Evolutionary conservation across 2,329 filamentous ascomycete genomes (phyloP).

Genomic region (Nectriaceae sp.): DNA sequence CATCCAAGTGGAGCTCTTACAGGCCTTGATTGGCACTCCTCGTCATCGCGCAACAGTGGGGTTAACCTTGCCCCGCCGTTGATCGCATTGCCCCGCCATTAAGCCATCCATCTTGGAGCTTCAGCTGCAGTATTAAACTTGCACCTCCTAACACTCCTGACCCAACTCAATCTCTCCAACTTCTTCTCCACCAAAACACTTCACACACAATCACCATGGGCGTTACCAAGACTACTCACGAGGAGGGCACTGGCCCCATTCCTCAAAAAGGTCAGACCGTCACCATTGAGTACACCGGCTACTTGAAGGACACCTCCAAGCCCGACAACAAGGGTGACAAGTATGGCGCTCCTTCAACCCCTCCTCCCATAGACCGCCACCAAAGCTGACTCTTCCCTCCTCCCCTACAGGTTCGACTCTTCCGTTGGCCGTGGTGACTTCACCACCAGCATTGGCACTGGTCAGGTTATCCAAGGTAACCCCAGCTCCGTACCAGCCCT

Average conservation of each 20-base stretch:
- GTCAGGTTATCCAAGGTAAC: slow-evolving; percentile 82
- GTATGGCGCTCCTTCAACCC: slow-evolving; percentile 61
- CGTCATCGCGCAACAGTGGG: slow-evolving; percentile 22
- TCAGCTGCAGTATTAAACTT: slow-evolving; percentile 13
- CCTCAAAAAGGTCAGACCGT: slow-evolving; percentile 72
- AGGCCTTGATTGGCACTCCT: slow-evolving; percentile 23
- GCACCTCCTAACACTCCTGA: slow-evolving; percentile 11
- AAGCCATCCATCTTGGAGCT: slow-evolving; percentile 20
- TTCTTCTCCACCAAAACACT: slow-evolving; percentile 11
- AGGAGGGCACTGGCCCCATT: slow-evolving; percentile 61
- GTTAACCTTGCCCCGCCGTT: slow-evolving; percentile 22
- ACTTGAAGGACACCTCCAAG: slow-evolving; percentile 67
- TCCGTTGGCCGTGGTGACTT: slow-evolving; percentile 80
- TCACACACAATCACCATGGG: slow-evolving; percentile 56
- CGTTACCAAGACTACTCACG: slow-evolving; percentile 68
- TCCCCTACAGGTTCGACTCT: slow-evolving; percentile 75
- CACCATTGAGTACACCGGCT: slow-evolving; percentile 90
- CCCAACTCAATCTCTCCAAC: slow-evolving; percentile 5
- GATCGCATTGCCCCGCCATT: slow-evolving; percentile 31
- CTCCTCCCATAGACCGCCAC: no score
- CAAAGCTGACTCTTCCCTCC: no score
- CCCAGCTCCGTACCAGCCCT: not conserved
- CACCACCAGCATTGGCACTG: slow-evolving; percentile 75
- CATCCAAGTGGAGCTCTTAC: slow-evolving; percentile 25
- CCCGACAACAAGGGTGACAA: slow-evolving; percentile 67